Conservation (phyloP, 768 basidiomycete species). For the Pleurotus pulmonarius region DNA sequence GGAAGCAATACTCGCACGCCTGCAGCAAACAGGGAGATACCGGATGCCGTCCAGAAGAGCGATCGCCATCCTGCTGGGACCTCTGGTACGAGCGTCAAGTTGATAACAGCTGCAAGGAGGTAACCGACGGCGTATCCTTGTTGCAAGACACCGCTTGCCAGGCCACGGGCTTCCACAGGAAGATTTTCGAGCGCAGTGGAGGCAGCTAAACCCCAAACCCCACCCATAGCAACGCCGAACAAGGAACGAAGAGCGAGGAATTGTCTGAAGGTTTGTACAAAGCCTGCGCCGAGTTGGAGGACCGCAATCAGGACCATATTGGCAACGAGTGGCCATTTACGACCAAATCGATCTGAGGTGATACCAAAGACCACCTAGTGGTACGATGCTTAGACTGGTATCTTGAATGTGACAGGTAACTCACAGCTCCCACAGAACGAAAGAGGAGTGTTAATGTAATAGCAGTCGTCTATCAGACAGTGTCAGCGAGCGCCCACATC, state of each 20-base stretch:
- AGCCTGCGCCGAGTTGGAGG: conserved; percentile 79
- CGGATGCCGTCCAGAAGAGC: conserved; percentile 79
- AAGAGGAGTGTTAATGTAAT: conserved; percentile 95
- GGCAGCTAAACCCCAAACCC: conserved; percentile 82
- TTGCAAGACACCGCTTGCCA: conserved; percentile 82
- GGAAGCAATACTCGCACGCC: conserved; percentile 63
- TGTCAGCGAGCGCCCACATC: background rate
- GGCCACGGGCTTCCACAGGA: conserved; percentile 81
- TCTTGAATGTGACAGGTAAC: conserved; percentile 15
- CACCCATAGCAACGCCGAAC: conserved; percentile 88
- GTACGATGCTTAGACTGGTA: conserved; percentile 13
- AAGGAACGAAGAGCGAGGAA: conserved; percentile 83
- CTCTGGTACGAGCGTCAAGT: conserved; percentile 58
- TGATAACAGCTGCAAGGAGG: conserved; percentile 80
- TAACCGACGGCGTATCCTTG: conserved; percentile 88
- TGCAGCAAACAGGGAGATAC: conserved; percentile 69
- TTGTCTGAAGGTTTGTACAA: conserved; percentile 67
- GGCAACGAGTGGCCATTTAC: conserved; percentile 87
- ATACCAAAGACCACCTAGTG: conserved; percentile 70
- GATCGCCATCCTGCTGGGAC: conserved; percentile 57
- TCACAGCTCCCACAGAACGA: conserved; percentile 70
- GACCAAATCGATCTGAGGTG: conserved; percentile 83
- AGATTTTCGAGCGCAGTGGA: conserved; percentile 87
- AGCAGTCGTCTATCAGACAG: conserved; percentile 51
- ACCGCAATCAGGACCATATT: conserved; percentile 70